Percentiles rank a stretch among this genome's conserved stretches.
These are phyloP conservation scores for Termitomyces sp. DNA, from an alignment of 768 basidiomycete genomes.

Conservation along the genomic window DNA sequence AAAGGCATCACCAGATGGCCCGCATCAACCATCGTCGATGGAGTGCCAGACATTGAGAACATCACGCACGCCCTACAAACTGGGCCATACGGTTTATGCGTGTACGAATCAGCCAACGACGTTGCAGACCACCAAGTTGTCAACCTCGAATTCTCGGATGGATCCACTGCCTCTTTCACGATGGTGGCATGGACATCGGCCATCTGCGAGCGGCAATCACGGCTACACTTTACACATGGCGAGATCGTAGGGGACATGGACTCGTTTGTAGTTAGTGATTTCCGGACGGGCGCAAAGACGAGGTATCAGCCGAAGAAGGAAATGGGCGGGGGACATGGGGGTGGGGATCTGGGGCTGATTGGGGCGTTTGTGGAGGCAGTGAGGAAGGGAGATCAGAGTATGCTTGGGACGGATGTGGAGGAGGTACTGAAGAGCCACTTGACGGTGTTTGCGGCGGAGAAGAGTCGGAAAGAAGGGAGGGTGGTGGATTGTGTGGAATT, in stretches of 20 bases:
- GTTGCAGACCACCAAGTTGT: conserved; percentile 92
- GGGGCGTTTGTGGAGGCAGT: conserved; percentile 74
- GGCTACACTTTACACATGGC: conserved; percentile 81
- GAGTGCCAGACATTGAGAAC: conserved; percentile 83
- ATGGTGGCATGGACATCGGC: conserved; percentile 83
- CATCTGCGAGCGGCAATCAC: conserved; percentile 78
- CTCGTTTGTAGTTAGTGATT: conserved; percentile 72
- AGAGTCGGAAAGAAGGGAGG: conserved; percentile 60
- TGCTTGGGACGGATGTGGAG: conserved; percentile 59
- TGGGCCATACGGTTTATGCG: conserved; percentile 77
- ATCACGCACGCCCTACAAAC: conserved; percentile 63
- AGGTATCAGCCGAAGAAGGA: conserved; percentile 44
- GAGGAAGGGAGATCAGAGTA: conserved; percentile 50
- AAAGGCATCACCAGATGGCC: conserved; percentile 61
- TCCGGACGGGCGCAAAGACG: conserved; percentile 47
- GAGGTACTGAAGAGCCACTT: conserved; percentile 77
- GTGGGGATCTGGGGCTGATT: conserved; percentile 78
- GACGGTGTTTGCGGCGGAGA: conserved; percentile 85
- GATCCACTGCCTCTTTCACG: conserved; percentile 80
- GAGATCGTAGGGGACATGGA: conserved; percentile 87
- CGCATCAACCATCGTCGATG: conserved; percentile 63
- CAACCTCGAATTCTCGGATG: conserved; percentile 80
- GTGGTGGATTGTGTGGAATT: conserved; percentile 70
- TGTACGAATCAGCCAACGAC: conserved; percentile 81
- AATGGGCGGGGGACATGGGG: conserved; percentile 70